Evolutionary conservation across 164 flowering plant species (phyloP).

Genomic region (Tetrastigma voinierianum): DNA sequence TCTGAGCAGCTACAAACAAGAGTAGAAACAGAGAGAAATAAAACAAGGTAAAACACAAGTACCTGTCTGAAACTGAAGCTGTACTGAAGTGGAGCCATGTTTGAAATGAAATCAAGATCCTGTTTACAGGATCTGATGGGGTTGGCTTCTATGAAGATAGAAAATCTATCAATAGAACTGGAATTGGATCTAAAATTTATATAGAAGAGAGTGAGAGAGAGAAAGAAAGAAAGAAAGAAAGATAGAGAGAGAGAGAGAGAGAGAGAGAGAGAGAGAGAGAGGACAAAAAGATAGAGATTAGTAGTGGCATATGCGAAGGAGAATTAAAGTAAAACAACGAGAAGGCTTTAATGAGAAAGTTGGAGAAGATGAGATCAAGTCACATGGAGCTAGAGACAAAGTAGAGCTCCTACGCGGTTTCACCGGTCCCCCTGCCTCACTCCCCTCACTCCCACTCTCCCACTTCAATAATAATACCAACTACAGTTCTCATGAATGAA

Average conservation of each 20-base stretch:
- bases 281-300: not conserved
- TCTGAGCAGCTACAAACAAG: conserved; percentile 20
- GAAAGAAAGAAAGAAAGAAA: conserved; percentile 5
- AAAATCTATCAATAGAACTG: too few species aligned
- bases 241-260: not conserved
- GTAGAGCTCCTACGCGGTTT: conserved; percentile 19
- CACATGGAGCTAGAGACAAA: conserved; percentile 15
- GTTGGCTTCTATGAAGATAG: not conserved
- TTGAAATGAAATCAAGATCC: conserved; percentile 1
- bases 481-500: too few species aligned
- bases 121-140: not conserved
- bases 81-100: conserved; percentile 27
- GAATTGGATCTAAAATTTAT: conserved; percentile 10
- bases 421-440: not conserved
- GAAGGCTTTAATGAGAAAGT: conserved; percentile 16
- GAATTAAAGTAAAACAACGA: not conserved
- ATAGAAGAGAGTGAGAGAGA: conserved; percentile 6
- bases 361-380: conserved; percentile 8
- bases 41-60: conserved; percentile 20
- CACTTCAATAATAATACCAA: too few species aligned
- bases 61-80: conserved; percentile 29
- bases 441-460: not conserved
- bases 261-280: not conserved
- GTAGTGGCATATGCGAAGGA: not conserved
- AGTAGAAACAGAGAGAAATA: conserved; percentile 20